Evolutionary conservation across 306 rosid genomes (phyloP).

Genomic region (Fagus crenata): DNA sequence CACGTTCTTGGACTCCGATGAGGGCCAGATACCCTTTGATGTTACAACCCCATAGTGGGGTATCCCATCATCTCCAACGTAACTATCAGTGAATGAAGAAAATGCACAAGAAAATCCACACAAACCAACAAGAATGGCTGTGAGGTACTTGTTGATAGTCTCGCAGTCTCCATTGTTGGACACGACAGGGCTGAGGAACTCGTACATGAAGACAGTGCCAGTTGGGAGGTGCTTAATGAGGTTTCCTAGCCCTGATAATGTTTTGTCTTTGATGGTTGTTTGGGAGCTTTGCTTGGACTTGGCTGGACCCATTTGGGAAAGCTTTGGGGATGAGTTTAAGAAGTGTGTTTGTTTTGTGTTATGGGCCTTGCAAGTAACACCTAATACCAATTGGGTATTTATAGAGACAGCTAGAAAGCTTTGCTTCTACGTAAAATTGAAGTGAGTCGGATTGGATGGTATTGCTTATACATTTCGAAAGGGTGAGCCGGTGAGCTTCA

Average conservation of each 20-base stretch:
- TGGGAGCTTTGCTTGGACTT: constrained; percentile 2
- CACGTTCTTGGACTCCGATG: constrained; percentile 34
- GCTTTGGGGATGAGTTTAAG: neutral
- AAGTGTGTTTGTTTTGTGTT: neutral
- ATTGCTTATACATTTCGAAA: constrained; percentile 34
- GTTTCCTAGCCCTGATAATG: constrained; percentile 57
- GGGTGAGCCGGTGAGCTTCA: constrained; percentile 9
- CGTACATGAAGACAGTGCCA: constrained; percentile 74
- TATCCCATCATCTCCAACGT: constrained; percentile 55
- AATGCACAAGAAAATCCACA: constrained; percentile 64
- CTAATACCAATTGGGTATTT: constrained; percentile 1
- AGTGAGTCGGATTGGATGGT: constrained; percentile 1
- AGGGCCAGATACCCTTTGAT: constrained; percentile 69
- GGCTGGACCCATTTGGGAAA: constrained; percentile 28
- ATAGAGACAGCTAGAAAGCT: constrained; percentile 6
- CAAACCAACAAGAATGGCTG: constrained; percentile 32
- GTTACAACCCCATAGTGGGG: constrained; percentile 16
- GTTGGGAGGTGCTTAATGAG: constrained; percentile 80
- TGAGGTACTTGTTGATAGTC: constrained; percentile 48
- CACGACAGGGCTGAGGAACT: constrained; percentile 58
- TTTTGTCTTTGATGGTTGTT: neutral
- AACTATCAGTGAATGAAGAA: constrained; percentile 77
- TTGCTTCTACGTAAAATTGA: constrained; percentile 45
- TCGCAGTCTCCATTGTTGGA: constrained; percentile 69
- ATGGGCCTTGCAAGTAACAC: neutral